phyloP scores from a whole-genome alignment of 345 rosid genomes.

The Fremontodendron californicum region DNA sequence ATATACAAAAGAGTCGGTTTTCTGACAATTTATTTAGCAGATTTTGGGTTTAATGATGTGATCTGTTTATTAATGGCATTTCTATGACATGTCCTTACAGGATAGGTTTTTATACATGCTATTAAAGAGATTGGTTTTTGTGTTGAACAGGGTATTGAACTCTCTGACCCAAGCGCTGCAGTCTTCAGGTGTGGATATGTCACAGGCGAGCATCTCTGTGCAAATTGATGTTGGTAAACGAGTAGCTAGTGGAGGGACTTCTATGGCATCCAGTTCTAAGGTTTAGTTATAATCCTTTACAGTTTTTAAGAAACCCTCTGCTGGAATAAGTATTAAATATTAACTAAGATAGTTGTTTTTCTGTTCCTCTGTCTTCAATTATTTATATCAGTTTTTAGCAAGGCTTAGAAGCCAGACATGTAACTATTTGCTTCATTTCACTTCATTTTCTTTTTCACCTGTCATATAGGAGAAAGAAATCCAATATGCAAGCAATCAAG shows the following conservation, averaged over 20 bases:
- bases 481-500: conserved; percentile 30
- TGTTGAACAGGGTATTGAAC: conserved; percentile 49
- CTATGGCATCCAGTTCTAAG: conserved; percentile 41
- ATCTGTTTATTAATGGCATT: neutral
- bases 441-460: neutral
- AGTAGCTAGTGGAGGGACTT: conserved; percentile 20
- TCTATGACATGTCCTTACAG: neutral
- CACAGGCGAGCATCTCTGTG: conserved; percentile 60
- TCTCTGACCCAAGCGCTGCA: conserved; percentile 53
- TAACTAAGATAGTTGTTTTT: neutral
- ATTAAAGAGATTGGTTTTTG: conserved; percentile 3
- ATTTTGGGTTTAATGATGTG: neutral
- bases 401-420: neutral
- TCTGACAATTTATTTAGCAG: neutral
- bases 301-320: neutral
- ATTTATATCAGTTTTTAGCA: neutral
- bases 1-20: neutral
- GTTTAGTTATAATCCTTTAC: conserved; percentile 26
- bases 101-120: neutral
- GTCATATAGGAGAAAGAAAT: conserved; percentile 36
- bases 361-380: neutral
- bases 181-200: conserved; percentile 66
- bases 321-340: neutral
- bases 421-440: neutral
- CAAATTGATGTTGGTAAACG: conserved; percentile 57